phyloP scores from a whole-genome alignment of 768 basidiomycete genomes.

The Lyophyllum shimeji region DNA sequence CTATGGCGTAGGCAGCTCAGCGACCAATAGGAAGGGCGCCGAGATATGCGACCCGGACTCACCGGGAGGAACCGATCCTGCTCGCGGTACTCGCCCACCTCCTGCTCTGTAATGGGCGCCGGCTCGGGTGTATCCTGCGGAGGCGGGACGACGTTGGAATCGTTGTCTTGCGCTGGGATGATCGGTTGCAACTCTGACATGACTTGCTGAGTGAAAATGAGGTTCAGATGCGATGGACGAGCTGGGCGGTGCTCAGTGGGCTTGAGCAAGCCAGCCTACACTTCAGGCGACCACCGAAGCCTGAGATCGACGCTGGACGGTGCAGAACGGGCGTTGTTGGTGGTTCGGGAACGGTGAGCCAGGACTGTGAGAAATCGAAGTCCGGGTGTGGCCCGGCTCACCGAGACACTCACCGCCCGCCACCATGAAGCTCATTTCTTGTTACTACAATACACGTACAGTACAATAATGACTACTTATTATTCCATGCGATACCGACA shows the following conservation, averaged over 20 bases:
- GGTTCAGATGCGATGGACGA: background rate
- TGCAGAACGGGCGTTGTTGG: background rate
- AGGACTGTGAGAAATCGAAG: background rate
- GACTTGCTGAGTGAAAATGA: constrained; percentile 1
- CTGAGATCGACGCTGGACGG: background rate
- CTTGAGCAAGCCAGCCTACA: constrained; percentile 8
- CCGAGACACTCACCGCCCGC: no score
- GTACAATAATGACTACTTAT: background rate
- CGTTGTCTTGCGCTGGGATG: constrained; percentile 40
- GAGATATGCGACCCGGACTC: constrained; percentile 23
- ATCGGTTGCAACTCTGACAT: constrained; percentile 43
- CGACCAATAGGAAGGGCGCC: background rate
- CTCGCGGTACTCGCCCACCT: constrained; percentile 92
- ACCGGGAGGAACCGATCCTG: constrained; percentile 96
- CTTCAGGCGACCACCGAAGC: background rate
- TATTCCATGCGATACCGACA: background rate
- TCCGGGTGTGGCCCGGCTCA: background rate
- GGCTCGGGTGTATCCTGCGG: constrained; percentile 51
- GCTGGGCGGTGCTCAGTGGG: background rate
- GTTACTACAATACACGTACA: background rate
- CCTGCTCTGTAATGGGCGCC: constrained; percentile 83
- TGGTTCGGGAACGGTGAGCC: background rate
- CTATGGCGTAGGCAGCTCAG: constrained; percentile 39
- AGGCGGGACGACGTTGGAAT: constrained; percentile 29
- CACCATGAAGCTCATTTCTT: no score